Evolutionary conservation across 1,284 basidiomycete species (phyloP).

Genomic region (Gymnopus androsaceus): DNA sequence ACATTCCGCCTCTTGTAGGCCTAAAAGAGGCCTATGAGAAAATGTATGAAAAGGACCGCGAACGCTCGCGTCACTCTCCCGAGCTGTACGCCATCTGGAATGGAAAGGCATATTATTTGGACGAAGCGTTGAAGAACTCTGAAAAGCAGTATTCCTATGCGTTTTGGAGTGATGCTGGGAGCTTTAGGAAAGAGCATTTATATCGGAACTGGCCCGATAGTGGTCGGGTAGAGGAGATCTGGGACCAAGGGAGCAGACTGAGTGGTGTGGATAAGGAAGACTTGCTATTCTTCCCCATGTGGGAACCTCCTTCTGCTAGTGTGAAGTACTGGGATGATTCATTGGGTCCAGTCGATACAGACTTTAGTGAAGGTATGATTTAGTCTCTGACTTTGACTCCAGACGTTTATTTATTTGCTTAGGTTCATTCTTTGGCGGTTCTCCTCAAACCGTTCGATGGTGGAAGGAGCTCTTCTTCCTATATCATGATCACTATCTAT

Average conservation of each 20-base stretch:
- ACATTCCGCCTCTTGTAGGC: conserved; percentile 44
- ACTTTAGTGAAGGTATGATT: conserved; percentile 48
- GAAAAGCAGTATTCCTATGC: conserved; percentile 45
- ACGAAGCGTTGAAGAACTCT: conserved; percentile 37
- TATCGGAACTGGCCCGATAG: conserved; percentile 49
- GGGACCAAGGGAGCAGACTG: conserved; percentile 32
- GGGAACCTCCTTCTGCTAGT: conserved; percentile 30
- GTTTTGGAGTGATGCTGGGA: conserved; percentile 57
- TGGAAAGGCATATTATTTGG: conserved; percentile 51
- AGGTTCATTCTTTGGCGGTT: conserved; percentile 61
- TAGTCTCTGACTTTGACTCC: neutral
- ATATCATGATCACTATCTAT: conserved; percentile 50
- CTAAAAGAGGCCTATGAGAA: conserved; percentile 36
- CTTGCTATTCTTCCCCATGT: conserved; percentile 48
- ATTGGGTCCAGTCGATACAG: conserved; percentile 48
- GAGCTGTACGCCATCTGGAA: conserved; percentile 57
- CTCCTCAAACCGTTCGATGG: conserved; percentile 42
- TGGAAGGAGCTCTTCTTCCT: conserved; percentile 46
- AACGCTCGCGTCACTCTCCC: conserved; percentile 41
- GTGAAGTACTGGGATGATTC: conserved; percentile 42
- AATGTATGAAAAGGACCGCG: conserved; percentile 47
- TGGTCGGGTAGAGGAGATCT: conserved; percentile 40
- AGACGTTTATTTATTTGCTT: neutral
- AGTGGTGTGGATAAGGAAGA: conserved; percentile 35
- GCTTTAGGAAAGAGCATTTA: conserved; percentile 42